Evolutionary conservation across 164 flowering plant species (phyloP), one percentile per base, ranked within the genome.

Genomic region (Vitis amurensis): DNA sequence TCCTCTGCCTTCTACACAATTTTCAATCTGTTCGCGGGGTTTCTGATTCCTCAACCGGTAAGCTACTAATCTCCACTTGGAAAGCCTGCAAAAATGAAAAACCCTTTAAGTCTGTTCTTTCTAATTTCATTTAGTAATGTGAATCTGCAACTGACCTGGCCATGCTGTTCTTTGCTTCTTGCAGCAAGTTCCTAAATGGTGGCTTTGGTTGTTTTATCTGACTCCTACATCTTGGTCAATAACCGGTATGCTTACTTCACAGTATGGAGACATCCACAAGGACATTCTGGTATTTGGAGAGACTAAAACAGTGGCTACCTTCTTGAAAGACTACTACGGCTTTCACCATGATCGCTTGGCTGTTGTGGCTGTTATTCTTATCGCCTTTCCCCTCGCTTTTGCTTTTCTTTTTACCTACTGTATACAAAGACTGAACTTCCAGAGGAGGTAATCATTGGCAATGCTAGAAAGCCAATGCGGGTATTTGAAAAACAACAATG

Each of bases 181-280:
- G 72, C 86, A 81, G 86, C 67, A 71, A 66, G 74, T 85, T 73
- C 86, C 88, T 0, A 79, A 74, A 50, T 85, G 88, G 86, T 85
- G 85, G 88, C 15, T 83, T 7, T 83, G 86, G 86, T 50, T 79
- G 12, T 83, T 79, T 62, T 85, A 78, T 47, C 11, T 75, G 9
- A 30, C 53, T 44, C 89, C 89, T 0, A 77, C 83, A 14, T 79
- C 85, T 1, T 85, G 86, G 89, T 55, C 80, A 0, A 50, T 81
- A 15, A 74, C 80, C 16, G 89, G 77, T 15, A 2, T 86, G 69
- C 70, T 86, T 1, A 69, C 79, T 16, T 83, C 89, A 49, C 89
- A 86, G 66, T 86, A 77, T 60, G 84, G 89, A 13, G 89, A 81
- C 16, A 64, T 79, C 1, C 49, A 78, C 8, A 62, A 61, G 61